Percentiles rank a stretch among this genome's conserved stretches.
Evolutionary conservation across 2,329 filamentous ascomycete genomes (phyloP).

Genomic region (Pestalotiopsis fici): DNA sequence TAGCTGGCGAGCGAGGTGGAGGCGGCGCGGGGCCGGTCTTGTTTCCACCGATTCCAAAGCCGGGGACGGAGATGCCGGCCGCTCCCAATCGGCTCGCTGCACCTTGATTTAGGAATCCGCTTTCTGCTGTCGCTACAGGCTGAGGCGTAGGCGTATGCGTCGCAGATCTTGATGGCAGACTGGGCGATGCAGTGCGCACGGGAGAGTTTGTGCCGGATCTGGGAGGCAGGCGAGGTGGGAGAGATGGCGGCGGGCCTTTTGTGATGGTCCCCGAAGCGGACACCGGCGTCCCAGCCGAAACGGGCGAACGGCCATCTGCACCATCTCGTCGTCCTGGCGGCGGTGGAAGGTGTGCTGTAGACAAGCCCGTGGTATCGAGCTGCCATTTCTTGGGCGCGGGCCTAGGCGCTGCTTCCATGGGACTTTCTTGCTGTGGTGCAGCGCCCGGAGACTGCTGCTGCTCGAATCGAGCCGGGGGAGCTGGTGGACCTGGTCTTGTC

Average conservation of each 20-base stretch:
- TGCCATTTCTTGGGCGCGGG: constrained; percentile 64
- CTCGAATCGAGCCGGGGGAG: constrained; percentile 31
- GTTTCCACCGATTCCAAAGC: constrained; percentile 63
- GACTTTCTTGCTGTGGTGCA: constrained; percentile 13
- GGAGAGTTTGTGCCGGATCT: constrained; percentile 51
- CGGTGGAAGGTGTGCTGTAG: constrained; percentile 68
- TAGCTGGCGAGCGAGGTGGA: constrained; percentile 20
- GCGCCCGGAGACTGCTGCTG: neutral
- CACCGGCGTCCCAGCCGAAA: constrained; percentile 19
- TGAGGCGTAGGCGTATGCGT: constrained; percentile 12
- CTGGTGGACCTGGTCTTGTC: constrained; percentile 37
- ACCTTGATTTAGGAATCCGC: constrained; percentile 48
- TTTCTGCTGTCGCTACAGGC: neutral
- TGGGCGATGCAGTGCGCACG: constrained; percentile 34
- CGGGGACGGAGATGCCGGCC: constrained; percentile 78
- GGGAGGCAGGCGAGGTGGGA: constrained; percentile 73
- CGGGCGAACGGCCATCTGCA: constrained; percentile 31
- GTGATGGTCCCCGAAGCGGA: constrained; percentile 26
- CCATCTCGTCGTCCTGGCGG: constrained; percentile 62
- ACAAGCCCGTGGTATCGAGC: constrained; percentile 69
- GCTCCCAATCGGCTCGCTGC: constrained; percentile 68
- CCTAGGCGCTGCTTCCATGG: constrained; percentile 22
- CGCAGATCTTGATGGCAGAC: constrained; percentile 20
- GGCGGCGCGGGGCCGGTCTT: constrained; percentile 25
- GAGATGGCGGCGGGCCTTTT: constrained; percentile 43